Evolutionary conservation across 139 green algal species (phyloP).

Genomic region (Pseudopediastrum boryanum): DNA sequence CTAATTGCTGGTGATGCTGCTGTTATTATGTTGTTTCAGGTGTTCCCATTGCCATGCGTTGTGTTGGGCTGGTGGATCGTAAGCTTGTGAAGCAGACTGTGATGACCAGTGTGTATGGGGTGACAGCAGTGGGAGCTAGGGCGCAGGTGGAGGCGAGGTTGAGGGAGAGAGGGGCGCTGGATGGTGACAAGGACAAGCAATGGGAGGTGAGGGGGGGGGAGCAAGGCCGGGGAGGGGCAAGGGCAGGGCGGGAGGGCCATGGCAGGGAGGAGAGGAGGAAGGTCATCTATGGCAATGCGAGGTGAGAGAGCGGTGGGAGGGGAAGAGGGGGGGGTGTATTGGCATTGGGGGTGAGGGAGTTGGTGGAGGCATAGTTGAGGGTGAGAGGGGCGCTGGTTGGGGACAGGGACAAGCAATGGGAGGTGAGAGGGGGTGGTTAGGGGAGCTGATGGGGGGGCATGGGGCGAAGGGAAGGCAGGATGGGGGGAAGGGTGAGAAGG

Average conservation of each 20-base stretch:
- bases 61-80: conserved; percentile 69
- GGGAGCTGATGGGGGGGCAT: too few species aligned
- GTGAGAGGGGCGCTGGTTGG: conserved; percentile 71
- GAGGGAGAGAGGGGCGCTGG: conserved; percentile 71
- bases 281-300: too few species aligned
- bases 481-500: too few species aligned
- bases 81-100: conserved; percentile 99
- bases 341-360: conserved; percentile 84
- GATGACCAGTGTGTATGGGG: conserved; percentile 98
- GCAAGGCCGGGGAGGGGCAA: too few species aligned
- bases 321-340: conserved; percentile 98
- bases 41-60: conserved; percentile 11
- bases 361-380: conserved; percentile 82
- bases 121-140: conserved; percentile 91
- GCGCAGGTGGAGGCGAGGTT: conserved; percentile 87
- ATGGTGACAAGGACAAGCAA: conserved; percentile 46
- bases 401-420: conserved; percentile 49
- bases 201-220: conserved; percentile 45
- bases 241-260: too few species aligned
- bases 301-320: too few species aligned
- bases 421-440: conserved; percentile 40
- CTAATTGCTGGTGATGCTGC: neutral
- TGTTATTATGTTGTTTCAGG: neutral
- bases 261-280: too few species aligned
- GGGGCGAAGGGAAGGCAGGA: too few species aligned